Base-by-base conservation (phyloP, 306 rosid species). In the Prunus mongolica region DNA sequence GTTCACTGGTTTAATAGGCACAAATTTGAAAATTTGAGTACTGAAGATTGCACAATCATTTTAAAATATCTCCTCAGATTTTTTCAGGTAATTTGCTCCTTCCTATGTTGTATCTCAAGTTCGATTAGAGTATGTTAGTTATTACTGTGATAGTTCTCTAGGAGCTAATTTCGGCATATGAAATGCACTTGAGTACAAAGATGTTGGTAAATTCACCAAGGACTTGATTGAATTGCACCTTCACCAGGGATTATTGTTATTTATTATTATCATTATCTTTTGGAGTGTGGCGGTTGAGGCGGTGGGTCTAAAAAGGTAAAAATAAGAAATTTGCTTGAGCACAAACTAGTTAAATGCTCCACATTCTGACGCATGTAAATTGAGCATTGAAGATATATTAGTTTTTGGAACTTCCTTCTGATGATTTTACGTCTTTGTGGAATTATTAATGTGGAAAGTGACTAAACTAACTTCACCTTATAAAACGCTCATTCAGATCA, bases 41-140 rank as follows among this genome's bases (percentile, higher is more conserved):
- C 85, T 20, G 93, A 89, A 74, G 92, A 89, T 71, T 87, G 76
- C 81, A 24, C 74, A 56, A 64, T 86, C 86, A 90, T 92, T 65
- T 80, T 89, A 72, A 79, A 75, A 19, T 80, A 78, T 83, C 78
- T 95, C 85, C 89, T 95, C 67, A 82, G 79, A 81, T 81, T 88
- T 80, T 89, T 88, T 79, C 92, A 89, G 99, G 99, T 95, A 83
- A 78, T 68, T 84, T 75, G 78, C 72, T 79, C 76, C 78, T 82
- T 81, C 41, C 19, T 56, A 18, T 63, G 20, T 19, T 72, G 73
- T 51, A 60, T 24, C 27, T 57, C 27, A 25, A 57, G 60, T 66
- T 69, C 16, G 52, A 65, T 28, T 32, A 47, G 3, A 32, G 56
- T 51, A 16, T 32, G 32, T 51, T 66, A 74, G n/a, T 57, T 50